Evolutionary conservation across 805 yeast genomes (phyloP).

Genomic region (Candida easanensis): DNA sequence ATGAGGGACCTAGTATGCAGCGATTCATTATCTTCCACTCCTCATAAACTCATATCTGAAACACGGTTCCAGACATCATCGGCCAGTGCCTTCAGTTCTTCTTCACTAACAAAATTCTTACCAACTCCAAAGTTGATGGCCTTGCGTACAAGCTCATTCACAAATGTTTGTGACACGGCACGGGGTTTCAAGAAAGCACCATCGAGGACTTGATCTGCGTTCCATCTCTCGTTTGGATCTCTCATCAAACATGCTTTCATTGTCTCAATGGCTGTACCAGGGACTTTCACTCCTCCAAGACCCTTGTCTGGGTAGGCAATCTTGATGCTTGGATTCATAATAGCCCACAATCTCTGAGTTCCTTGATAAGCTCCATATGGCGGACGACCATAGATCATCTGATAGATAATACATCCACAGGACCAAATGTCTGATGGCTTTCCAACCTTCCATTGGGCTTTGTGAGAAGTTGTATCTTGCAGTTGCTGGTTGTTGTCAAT

Average conservation of each 20-base stretch:
- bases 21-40: background rate
- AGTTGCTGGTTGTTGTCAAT: slow-evolving; percentile 48
- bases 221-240: slow-evolving; percentile 65
- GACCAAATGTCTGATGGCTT: slow-evolving; percentile 98
- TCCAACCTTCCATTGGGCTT: slow-evolving; percentile 69
- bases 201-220: slow-evolving; percentile 56
- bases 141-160: slow-evolving; percentile 68
- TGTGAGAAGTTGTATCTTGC: slow-evolving; percentile 24
- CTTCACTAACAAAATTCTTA: slow-evolving; percentile 40
- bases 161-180: slow-evolving; percentile 61
- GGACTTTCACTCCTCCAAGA: slow-evolving; percentile 59
- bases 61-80: slow-evolving; percentile 56
- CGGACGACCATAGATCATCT: slow-evolving; percentile 90
- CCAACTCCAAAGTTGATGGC: slow-evolving; percentile 72
- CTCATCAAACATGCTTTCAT: slow-evolving; percentile 70
- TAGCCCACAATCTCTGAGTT: slow-evolving; percentile 75
- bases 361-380: slow-evolving; percentile 84
- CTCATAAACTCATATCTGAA: slow-evolving; percentile 17
- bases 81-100: slow-evolving; percentile 46
- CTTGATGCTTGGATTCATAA: slow-evolving; percentile 77
- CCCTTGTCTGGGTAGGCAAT: slow-evolving; percentile 65
- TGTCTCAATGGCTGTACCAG: slow-evolving; percentile 63
- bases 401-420: slow-evolving; percentile 93
- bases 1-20: too few species aligned
- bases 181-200: slow-evolving; percentile 75